Conservation (phyloP, 2,329 filamentous ascomycete species). For the Clonostachys byssicola region DNA sequence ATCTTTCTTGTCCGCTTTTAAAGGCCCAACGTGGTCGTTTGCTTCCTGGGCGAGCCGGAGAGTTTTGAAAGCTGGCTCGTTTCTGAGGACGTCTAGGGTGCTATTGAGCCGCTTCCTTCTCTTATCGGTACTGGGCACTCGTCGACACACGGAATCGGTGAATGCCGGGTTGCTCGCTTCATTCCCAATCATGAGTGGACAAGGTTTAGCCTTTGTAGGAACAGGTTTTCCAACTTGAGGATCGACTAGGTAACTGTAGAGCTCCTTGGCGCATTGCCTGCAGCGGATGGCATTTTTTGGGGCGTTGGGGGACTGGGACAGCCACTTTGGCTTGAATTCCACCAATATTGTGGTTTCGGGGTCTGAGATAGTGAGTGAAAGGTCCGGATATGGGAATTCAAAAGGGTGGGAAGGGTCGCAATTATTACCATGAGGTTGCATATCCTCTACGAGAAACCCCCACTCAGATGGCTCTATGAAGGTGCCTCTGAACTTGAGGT, state of each 20-base stretch:
- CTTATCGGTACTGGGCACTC: conserved; percentile 25
- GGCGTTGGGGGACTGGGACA: conserved; percentile 70
- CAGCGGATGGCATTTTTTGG: conserved; percentile 60
- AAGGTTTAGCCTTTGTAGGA: conserved; percentile 42
- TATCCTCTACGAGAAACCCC: conserved; percentile 71
- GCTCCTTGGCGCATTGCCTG: conserved; percentile 64
- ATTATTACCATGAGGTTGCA: conserved; percentile 37
- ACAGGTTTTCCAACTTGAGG: conserved; percentile 22
- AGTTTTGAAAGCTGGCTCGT: conserved; percentile 13
- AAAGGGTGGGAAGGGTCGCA: conserved; percentile 2
- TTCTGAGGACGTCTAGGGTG: background rate
- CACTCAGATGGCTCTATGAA: conserved; percentile 51
- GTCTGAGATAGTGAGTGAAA: background rate
- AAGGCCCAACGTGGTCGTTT: conserved; percentile 37
- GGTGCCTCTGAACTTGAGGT: conserved; percentile 41
- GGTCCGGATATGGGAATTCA: conserved; percentile 1
- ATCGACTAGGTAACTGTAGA: conserved; percentile 26
- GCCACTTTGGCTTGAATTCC: conserved; percentile 86
- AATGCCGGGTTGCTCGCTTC: conserved; percentile 33
- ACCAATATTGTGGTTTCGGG: conserved; percentile 37
- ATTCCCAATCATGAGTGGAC: conserved; percentile 57
- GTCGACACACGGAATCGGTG: conserved; percentile 30
- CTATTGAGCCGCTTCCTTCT: conserved; percentile 13
- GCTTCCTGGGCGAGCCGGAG: conserved; percentile 29
- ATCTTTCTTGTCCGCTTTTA: conserved; percentile 32